Percentiles rank a stretch among this genome's conserved stretches.
These are phyloP conservation scores for Pseudocercospora fuligena DNA, from an alignment of 2,329 filamentous ascomycete species.

Conservation along the genomic window DNA sequence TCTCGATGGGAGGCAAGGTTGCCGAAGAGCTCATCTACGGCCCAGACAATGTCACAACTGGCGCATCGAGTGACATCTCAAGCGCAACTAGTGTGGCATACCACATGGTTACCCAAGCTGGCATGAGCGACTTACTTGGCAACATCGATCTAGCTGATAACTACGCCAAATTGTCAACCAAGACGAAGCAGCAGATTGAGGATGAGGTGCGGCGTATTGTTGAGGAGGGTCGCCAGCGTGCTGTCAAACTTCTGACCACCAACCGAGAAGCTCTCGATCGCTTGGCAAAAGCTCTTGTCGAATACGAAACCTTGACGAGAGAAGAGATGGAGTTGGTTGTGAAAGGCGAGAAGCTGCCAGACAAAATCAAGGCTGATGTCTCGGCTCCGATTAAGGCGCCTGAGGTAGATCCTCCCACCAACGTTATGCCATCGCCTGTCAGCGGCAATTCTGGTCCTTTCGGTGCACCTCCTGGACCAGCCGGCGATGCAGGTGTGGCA, in stretches of 20 bases:
- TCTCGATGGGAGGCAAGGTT: constrained; percentile 83
- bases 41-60: constrained; percentile 86
- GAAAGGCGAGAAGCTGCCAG: constrained; percentile 77
- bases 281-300: constrained; percentile 83
- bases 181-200: constrained; percentile 87
- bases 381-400: constrained; percentile 71
- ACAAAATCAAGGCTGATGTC: constrained; percentile 65
- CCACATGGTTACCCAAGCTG: constrained; percentile 83
- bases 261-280: constrained; percentile 85
- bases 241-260: constrained; percentile 70
- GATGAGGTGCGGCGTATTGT: constrained; percentile 83
- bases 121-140: constrained; percentile 86
- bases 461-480: constrained; percentile 7
- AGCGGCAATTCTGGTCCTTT: not conserved
- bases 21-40: constrained; percentile 92
- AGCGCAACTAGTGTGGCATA: constrained; percentile 82
- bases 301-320: constrained; percentile 91
- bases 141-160: constrained; percentile 86
- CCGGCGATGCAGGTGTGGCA: constrained; percentile 5
- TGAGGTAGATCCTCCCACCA: constrained; percentile 38
- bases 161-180: constrained; percentile 79
- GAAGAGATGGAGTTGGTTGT: constrained; percentile 91
- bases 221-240: constrained; percentile 78
- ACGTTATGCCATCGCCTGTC: constrained; percentile 4
- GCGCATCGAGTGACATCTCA: constrained; percentile 82